A percentile compares a stretch with the other conserved stretches of the same genome.
phyloP scores from a whole-genome alignment of 1,284 basidiomycete genomes.

The Tremellales sp. region DNA sequence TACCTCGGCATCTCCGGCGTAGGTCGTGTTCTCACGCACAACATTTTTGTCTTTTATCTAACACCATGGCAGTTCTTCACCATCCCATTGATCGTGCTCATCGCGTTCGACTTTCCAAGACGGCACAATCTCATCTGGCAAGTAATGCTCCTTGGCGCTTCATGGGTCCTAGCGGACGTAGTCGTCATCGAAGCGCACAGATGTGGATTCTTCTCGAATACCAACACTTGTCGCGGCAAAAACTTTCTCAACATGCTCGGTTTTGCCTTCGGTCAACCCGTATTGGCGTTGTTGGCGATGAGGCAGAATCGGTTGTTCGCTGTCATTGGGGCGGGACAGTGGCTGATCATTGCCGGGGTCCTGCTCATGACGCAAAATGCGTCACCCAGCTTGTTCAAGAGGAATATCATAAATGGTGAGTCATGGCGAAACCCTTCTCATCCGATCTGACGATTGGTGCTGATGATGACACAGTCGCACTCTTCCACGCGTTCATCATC shows the following conservation, averaged over 20 bases:
- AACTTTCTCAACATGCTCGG: conserved; percentile 33
- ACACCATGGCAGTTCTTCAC: conserved; percentile 27
- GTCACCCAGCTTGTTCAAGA: conserved; percentile 49
- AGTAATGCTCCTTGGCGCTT: conserved; percentile 30
- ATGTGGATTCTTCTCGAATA: conserved; percentile 28
- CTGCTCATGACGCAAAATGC: conserved; percentile 33
- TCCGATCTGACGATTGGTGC: neutral
- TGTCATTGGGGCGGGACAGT: conserved; percentile 55
- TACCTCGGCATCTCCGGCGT: conserved; percentile 40
- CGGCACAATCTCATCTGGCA: conserved; percentile 36
- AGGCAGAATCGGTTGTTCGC: conserved; percentile 66
- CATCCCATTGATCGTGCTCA: conserved; percentile 34
- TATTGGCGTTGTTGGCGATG: conserved; percentile 71
- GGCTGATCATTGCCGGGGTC: conserved; percentile 60
- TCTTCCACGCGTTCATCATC: conserved; percentile 46
- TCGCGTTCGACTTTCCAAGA: conserved; percentile 38
- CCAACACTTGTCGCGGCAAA: conserved; percentile 22
- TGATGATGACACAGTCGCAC: conserved; percentile 22
- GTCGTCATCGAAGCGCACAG: conserved; percentile 37
- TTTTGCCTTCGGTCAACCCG: conserved; percentile 60
- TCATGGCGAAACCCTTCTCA: conserved; percentile 1
- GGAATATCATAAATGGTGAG: conserved; percentile 43
- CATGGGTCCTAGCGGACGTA: conserved; percentile 40
- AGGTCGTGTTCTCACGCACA: conserved; percentile 6
- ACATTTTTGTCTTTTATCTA: neutral